These are phyloP conservation scores for Graphilbum fragrans DNA, from an alignment of 2,329 filamentous ascomycete species.

Conservation along the genomic window DNA sequence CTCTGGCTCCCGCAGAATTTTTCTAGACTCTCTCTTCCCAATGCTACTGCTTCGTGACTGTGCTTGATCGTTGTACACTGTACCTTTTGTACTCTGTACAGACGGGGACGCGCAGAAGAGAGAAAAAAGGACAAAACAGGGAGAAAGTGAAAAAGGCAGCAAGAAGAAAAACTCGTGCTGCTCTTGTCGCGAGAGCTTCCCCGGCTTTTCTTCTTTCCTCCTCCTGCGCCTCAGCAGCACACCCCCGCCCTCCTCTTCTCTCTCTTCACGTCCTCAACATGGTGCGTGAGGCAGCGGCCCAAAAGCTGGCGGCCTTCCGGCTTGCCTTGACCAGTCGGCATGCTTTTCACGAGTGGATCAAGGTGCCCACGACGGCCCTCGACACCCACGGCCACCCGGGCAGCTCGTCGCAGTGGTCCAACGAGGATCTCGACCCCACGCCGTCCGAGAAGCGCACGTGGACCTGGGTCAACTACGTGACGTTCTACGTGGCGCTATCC, in stretches of 20 bases:
- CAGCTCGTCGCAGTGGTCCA: conserved; percentile 3
- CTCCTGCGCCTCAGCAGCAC: too few relatives aligned
- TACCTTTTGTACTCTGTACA: too few relatives aligned
- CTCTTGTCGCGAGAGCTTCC: neutral
- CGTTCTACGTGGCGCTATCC: conserved; percentile 24
- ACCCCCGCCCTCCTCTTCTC: neutral
- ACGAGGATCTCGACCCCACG: conserved; percentile 22
- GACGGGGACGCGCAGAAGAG: too few relatives aligned
- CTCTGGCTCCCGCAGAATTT: too few relatives aligned
- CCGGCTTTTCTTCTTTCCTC: neutral
- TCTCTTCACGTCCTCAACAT: neutral
- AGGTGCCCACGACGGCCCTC: conserved; percentile 4
- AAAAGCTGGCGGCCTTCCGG: conserved; percentile 35
- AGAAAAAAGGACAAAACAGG: too few relatives aligned
- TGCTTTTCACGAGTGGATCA: conserved; percentile 3
- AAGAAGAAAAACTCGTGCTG: too few relatives aligned
- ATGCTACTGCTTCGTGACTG: too few relatives aligned
- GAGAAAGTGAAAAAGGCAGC: too few relatives aligned
- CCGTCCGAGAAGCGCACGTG: conserved; percentile 24
- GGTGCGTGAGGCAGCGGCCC: neutral
- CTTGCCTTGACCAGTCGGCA: conserved; percentile 4
- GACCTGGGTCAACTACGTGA: conserved; percentile 25
- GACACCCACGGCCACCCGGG: conserved; percentile 6
- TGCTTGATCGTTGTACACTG: too few relatives aligned
- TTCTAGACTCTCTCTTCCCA: too few relatives aligned